Percentiles rank a stretch among this genome's conserved stretches.
These are phyloP conservation scores for Naganishia antarctica DNA, from an alignment of 768 basidiomycete species.

Conservation along the genomic window DNA sequence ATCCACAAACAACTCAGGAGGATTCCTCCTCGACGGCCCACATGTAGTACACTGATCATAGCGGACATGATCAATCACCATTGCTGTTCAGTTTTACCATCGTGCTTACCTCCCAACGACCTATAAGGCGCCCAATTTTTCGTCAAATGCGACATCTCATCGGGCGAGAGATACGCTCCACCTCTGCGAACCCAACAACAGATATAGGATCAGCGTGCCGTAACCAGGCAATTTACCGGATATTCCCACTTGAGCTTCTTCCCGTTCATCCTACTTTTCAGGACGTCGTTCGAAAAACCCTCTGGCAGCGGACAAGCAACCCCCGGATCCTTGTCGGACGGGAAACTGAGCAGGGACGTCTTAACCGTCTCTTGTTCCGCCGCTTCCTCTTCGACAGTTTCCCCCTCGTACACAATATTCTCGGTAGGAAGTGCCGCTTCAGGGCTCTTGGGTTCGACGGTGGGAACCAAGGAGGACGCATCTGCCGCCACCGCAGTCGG, in stretches of 20 bases:
- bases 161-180: conserved; percentile 61
- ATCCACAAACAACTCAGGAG: background rate
- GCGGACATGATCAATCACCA: no score
- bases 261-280: conserved; percentile 40
- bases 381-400: background rate
- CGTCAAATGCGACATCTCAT: conserved; percentile 75
- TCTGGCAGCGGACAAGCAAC: conserved; percentile 31
- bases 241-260: conserved; percentile 48
- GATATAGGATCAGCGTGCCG: no score
- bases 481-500: background rate
- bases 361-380: conserved; percentile 12
- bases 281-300: conserved; percentile 37
- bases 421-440: conserved; percentile 12
- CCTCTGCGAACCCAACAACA: conserved; percentile 32
- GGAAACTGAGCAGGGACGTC: conserved; percentile 18
- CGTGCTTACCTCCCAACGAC: conserved; percentile 60
- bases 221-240: no score
- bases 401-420: conserved; percentile 4
- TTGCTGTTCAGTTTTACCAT: conserved; percentile 5
- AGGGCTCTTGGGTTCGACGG: conserved; percentile 1
- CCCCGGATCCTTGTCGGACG: background rate
- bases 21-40: conserved; percentile 65
- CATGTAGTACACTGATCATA: conserved; percentile 84
- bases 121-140: conserved; percentile 74
- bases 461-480: conserved; percentile 9